Evolutionary conservation across 257 asterid species (phyloP), one percentile per base, ranked within the genome.

Genomic region (Leptodermis oblonga): DNA sequence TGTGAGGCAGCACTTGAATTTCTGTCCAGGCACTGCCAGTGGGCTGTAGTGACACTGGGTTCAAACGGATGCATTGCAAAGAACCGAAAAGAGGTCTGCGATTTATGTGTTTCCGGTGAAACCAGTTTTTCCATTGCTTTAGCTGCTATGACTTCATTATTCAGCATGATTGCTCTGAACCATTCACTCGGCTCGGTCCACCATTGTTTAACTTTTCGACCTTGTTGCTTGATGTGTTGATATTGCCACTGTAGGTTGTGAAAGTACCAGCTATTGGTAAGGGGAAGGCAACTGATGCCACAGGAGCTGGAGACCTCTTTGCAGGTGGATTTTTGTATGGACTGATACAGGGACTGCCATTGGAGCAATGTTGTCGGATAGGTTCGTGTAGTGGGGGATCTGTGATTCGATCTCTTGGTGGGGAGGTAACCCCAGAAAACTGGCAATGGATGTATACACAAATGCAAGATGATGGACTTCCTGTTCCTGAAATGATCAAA

Each of bases 381-480:
- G 99, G 99, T 7, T 80, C 99, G 4, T 94, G 99, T 80, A 86
- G 96, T 31, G 99, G 99, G 36, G 99, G 97, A 2, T 89, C 97
- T 1, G 98, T 94, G 14, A 84, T 91, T 7, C 95, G 92, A 10
- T 74, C 96, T 30, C 92, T 94, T 0, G 99, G 99, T 15, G 97
- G 98, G 2, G 98, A 94, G 83, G 97, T 94, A 1, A 73, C 93
- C 9, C 85, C 86, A 12, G 96, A 85, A 68, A 94, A 87, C 76
- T 91, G 97, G 99, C 95, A 86, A 45, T 94, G 98, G 99, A 94
- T 94, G 99, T 86, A 85, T 69, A 83, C 83, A 72, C 96, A 91
- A 74, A 72, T 94, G 95, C 90, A 84, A 78, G 63, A 79, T 1
- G 79, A 84, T 54, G 92, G 90, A 34, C 87, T 89, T 68, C 80